phyloP scores from a whole-genome alignment of 192 early-diverging fungal genomes.

The Backusella sp. region DNA sequence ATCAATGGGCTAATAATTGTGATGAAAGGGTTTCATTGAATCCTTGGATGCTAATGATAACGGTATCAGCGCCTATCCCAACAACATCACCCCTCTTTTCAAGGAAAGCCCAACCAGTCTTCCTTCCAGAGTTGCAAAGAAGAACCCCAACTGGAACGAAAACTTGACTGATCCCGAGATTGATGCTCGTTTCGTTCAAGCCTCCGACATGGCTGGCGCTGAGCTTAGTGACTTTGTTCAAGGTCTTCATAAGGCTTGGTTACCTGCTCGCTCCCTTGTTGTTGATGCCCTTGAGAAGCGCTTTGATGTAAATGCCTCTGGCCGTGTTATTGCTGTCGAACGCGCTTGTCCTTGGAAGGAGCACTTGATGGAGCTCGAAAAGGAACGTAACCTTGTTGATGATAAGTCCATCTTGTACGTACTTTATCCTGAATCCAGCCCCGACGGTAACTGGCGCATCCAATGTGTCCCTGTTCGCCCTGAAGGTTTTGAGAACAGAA shows the following conservation, averaged over 20 bases:
- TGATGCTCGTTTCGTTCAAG: conserved; percentile 63
- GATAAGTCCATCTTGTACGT: conserved; percentile 67
- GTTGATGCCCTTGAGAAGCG: conserved; percentile 61
- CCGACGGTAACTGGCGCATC: conserved; percentile 67
- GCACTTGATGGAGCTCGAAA: conserved; percentile 73
- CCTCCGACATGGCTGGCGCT: conserved; percentile 72
- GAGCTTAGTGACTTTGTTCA: conserved; percentile 71
- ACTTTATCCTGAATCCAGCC: conserved; percentile 70
- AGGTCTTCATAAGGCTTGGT: conserved; percentile 77
- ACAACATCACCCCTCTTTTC: conserved; percentile 77
- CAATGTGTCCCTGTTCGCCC: conserved; percentile 64
- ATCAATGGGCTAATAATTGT: neutral
- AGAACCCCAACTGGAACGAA: conserved; percentile 97
- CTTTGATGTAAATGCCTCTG: conserved; percentile 63
- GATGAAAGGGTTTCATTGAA: conserved; percentile 63
- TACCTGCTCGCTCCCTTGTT: conserved; percentile 87
- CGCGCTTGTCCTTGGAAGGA: conserved; percentile 94
- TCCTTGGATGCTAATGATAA: conserved; percentile 89
- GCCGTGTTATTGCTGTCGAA: conserved; percentile 81
- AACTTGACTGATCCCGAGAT: conserved; percentile 62
- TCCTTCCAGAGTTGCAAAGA: conserved; percentile 71
- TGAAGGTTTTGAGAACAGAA: conserved; percentile 68
- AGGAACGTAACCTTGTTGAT: conserved; percentile 49
- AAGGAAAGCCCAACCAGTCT: conserved; percentile 76
- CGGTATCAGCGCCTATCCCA: conserved; percentile 86